A percentile compares a stretch with the other conserved stretches of the same genome.
Conservation (phyloP, 176 grass and related monocot species). For the Zoysia japonica region DNA sequence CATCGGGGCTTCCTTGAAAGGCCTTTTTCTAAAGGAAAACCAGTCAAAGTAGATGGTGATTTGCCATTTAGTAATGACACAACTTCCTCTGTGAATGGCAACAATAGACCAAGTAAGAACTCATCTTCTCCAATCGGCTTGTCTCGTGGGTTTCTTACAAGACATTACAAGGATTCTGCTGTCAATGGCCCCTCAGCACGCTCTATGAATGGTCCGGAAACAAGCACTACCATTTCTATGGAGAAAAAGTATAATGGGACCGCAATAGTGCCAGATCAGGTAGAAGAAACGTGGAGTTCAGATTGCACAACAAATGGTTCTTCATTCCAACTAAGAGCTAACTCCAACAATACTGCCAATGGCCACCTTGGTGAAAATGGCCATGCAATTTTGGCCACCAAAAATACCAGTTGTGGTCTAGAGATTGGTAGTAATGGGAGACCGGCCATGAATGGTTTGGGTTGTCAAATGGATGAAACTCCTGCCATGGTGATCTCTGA, state of each 20-base stretch:
- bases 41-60: slow-evolving; percentile 30
- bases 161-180: slow-evolving; percentile 12
- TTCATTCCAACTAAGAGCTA: not conserved
- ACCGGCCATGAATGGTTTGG: not conserved
- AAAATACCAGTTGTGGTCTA: slow-evolving; percentile 23
- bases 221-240: slow-evolving; percentile 10
- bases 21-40: slow-evolving; percentile 25
- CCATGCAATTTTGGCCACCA: slow-evolving; percentile 17
- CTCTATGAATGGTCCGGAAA: slow-evolving; percentile 12
- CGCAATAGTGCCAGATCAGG: slow-evolving; percentile 23
- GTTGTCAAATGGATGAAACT: slow-evolving; percentile 20
- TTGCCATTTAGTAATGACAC: slow-evolving; percentile 34
- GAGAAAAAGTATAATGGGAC: slow-evolving; percentile 23
- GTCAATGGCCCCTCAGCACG: not conserved
- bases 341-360: not conserved
- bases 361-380: slow-evolving; percentile 35
- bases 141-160: slow-evolving; percentile 35
- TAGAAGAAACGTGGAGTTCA: slow-evolving; percentile 35
- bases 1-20: slow-evolving; percentile 38
- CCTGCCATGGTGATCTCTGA: slow-evolving; percentile 18
- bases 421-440: slow-evolving; percentile 31
- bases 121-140: slow-evolving; percentile 27
- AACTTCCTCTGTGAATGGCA: slow-evolving; percentile 40
- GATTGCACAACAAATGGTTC: slow-evolving; percentile 28
- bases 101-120: slow-evolving; percentile 21